phyloP scores from a whole-genome alignment of 257 asterid species.

The Solanum ossicruentum region DNA sequence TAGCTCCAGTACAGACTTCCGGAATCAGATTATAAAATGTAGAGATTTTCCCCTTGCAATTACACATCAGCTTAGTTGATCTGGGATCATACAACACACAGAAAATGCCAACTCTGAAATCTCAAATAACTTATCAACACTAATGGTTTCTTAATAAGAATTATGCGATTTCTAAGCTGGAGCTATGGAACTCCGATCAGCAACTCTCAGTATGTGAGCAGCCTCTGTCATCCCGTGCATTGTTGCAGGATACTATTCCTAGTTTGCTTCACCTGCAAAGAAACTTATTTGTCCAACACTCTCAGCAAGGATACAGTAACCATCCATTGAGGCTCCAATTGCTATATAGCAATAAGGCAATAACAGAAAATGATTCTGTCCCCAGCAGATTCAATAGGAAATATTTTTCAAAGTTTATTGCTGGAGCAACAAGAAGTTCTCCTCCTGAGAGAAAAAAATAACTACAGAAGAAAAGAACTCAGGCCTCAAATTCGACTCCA shows the following conservation, averaged over 20 bases:
- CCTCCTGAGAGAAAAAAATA: slow-evolving; percentile 85
- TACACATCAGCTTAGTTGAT: slow-evolving; percentile 25
- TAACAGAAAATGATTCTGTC: slow-evolving; percentile 66
- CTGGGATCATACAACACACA: slow-evolving; percentile 42
- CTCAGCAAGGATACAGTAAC: slow-evolving; percentile 78
- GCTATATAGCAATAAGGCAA: slow-evolving; percentile 87
- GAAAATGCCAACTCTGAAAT: slow-evolving; percentile 61
- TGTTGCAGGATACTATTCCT: slow-evolving; percentile 69
- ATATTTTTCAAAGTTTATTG: slow-evolving; percentile 61
- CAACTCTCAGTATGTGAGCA: slow-evolving; percentile 71
- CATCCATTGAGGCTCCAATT: slow-evolving; percentile 89
- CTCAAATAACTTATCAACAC: slow-evolving; percentile 41
- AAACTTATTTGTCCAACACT: slow-evolving; percentile 54
- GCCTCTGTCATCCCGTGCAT: slow-evolving; percentile 79
- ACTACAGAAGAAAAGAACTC: slow-evolving; percentile 76
- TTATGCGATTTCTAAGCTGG: slow-evolving; percentile 13
- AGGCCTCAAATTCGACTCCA: slow-evolving; percentile 57
- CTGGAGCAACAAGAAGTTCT: slow-evolving; percentile 83
- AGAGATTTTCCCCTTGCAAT: slow-evolving; percentile 23
- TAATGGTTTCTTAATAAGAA: slow-evolving; percentile 7
- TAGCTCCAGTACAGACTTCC: slow-evolving; percentile 48
- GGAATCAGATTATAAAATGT: slow-evolving; percentile 41
- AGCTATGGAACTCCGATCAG: slow-evolving; percentile 23
- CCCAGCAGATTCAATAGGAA: slow-evolving; percentile 82
- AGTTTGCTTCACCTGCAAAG: slow-evolving; percentile 95